Percentiles rank a stretch among this genome's conserved stretches.
Conservation (phyloP, 768 basidiomycete genomes). For the Clavaria fumosa region DNA sequence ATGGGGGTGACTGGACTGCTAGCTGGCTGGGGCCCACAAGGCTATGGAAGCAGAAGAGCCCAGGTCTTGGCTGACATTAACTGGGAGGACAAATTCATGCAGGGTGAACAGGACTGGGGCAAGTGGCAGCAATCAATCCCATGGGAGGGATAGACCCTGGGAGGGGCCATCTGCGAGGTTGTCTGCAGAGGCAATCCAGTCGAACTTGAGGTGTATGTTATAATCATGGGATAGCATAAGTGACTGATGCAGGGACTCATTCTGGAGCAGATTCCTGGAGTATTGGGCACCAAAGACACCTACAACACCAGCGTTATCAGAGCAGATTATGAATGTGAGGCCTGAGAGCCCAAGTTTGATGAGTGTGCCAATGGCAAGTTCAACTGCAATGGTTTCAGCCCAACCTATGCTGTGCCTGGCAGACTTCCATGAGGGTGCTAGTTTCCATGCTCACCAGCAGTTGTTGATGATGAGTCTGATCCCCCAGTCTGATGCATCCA, state of each 20-base stretch:
- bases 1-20: too few relatives aligned
- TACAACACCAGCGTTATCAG: too few relatives aligned
- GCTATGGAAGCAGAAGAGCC: too few relatives aligned
- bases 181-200: constrained; percentile 14
- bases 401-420: constrained; percentile 17
- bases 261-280: constrained; percentile 18
- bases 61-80: too few relatives aligned
- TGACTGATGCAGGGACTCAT: constrained; percentile 16
- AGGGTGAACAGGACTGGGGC: background rate
- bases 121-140: background rate
- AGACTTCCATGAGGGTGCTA: constrained; percentile 11
- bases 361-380: too few relatives aligned
- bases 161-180: constrained; percentile 15
- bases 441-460: constrained; percentile 15
- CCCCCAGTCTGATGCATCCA: too few relatives aligned
- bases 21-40: too few relatives aligned
- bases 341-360: constrained; percentile 5
- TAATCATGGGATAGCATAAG: constrained; percentile 11
- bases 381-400: constrained; percentile 17
- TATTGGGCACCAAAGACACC: constrained; percentile 15
- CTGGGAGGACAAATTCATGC: background rate
- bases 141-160: background rate
- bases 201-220: constrained; percentile 16
- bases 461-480: constrained; percentile 14
- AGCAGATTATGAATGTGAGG: constrained; percentile 13